A percentile compares a stretch with the other conserved stretches of the same genome.
Conservation (phyloP, 192 early-diverging fungal genomes). For the Coemansia sp. region DNA sequence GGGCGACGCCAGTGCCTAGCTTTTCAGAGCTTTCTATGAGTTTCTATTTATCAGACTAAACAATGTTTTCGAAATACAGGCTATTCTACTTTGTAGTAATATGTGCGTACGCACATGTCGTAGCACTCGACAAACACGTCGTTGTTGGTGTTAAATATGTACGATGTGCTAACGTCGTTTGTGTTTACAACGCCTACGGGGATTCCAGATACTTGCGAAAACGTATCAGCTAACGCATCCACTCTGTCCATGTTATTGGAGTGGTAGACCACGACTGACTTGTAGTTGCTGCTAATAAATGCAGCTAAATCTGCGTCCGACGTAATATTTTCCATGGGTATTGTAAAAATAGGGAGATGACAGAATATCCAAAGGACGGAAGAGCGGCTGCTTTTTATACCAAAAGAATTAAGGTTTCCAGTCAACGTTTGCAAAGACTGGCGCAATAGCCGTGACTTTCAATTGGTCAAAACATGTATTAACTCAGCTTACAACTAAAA, state of each 20-base stretch:
- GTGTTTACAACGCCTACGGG: not conserved
- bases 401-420: not conserved
- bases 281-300: not conserved
- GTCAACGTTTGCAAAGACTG: not conserved
- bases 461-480: too few species aligned
- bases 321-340: too few species aligned
- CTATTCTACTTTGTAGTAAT: not conserved
- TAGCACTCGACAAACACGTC: not conserved
- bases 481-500: too few species aligned
- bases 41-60: not conserved
- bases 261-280: not conserved
- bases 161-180: not conserved
- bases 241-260: not conserved
- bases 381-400: not conserved
- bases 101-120: not conserved
- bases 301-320: not conserved
- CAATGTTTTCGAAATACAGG: not conserved
- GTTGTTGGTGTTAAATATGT: not conserved
- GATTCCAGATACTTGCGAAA: not conserved
- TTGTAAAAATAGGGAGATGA: too few species aligned
- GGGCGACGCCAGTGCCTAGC: constrained; percentile 10
- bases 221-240: not conserved
- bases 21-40: not conserved
- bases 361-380: not conserved
- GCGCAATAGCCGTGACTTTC: not conserved